Conservation (phyloP, 108 stramenopile genomes). For the Cylindrotheca fusiformis region DNA sequence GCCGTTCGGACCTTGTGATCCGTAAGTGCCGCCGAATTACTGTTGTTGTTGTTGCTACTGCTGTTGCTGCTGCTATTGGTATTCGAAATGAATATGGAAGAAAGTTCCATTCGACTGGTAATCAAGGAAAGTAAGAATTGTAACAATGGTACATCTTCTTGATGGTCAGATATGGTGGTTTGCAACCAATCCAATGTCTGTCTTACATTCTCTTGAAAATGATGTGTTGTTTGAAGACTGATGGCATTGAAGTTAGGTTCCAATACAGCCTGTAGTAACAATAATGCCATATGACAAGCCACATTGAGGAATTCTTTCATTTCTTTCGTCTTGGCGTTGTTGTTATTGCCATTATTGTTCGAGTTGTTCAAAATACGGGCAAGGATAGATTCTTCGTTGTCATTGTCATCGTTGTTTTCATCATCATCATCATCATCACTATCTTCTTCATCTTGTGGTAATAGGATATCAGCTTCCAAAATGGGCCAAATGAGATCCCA, state of each 20-base stretch:
- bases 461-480: constrained; percentile 14
- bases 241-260: background rate
- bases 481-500: constrained; percentile 4
- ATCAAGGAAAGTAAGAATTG: constrained; percentile 44
- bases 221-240: background rate
- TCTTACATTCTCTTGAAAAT: background rate
- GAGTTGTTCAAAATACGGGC: background rate
- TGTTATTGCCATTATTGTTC: background rate
- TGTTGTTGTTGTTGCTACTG: background rate
- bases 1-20: constrained; percentile 43
- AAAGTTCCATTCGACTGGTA: constrained; percentile 20
- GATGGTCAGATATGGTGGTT: background rate
- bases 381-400: too few relatives aligned
- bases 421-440: too few relatives aligned
- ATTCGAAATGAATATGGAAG: too few relatives aligned
- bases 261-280: constrained; percentile 29
- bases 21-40: constrained; percentile 12
- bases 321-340: background rate
- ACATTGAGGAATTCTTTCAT: constrained; percentile 21
- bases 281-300: constrained; percentile 34
- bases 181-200: background rate
- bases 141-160: constrained; percentile 24
- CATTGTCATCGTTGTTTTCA: background rate
- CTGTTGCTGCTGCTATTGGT: background rate
- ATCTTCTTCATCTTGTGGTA: too few relatives aligned